Conservation (phyloP, 257 asterid genomes). For the Coffea canephora region DNA sequence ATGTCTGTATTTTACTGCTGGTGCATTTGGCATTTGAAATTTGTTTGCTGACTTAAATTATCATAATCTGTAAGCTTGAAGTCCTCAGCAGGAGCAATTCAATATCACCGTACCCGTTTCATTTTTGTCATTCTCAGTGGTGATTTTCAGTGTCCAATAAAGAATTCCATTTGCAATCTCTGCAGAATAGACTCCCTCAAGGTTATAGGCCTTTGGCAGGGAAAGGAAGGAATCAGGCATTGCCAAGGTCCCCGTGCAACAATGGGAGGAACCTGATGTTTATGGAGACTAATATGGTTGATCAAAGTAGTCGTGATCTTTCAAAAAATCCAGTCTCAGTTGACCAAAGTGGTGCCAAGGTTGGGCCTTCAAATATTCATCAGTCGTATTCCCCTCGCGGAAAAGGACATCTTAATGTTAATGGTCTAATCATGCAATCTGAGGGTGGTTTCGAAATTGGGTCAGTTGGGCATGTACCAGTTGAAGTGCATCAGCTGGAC, state of each 20-base stretch:
- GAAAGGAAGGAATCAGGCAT: constrained; percentile 44
- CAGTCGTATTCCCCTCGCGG: constrained; percentile 38
- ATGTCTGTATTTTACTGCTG: constrained; percentile 19
- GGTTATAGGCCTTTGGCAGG: constrained; percentile 42
- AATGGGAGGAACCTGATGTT: constrained; percentile 29
- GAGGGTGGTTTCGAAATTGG: constrained; percentile 43
- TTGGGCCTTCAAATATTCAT: constrained; percentile 25
- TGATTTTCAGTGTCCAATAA: constrained; percentile 17
- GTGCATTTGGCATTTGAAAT: constrained; percentile 13
- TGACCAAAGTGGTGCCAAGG: constrained; percentile 24
- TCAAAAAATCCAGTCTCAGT: constrained; percentile 28
- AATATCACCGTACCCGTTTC: neutral
- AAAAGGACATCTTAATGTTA: constrained; percentile 27
- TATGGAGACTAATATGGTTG: constrained; percentile 35
- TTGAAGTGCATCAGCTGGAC: constrained; percentile 29
- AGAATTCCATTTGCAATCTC: constrained; percentile 12
- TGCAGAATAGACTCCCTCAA: constrained; percentile 48
- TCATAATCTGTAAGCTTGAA: constrained; percentile 5
- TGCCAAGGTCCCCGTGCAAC: constrained; percentile 38
- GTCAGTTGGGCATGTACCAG: constrained; percentile 23
- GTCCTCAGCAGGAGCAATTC: constrained; percentile 4
- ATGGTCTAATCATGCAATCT: constrained; percentile 28
- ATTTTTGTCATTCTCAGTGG: constrained; percentile 2
- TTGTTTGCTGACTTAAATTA: constrained; percentile 9
- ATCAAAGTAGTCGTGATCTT: constrained; percentile 42